A percentile compares a stretch with the other conserved stretches of the same genome.
Conservation (phyloP, 2,329 filamentous ascomycete species). For the Nectriaceae sp. region DNA sequence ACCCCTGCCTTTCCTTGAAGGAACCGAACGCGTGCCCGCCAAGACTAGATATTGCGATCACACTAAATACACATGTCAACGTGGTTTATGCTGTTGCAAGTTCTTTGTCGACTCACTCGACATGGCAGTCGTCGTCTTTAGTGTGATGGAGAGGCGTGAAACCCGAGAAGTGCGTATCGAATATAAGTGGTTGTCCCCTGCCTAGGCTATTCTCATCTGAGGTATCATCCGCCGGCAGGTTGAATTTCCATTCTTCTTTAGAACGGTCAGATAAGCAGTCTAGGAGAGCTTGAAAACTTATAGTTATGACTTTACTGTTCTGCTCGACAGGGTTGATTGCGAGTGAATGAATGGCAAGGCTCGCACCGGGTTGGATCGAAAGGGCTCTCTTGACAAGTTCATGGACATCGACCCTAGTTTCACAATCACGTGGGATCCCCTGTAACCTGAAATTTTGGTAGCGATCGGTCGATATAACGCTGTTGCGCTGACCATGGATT, state of each 20-base stretch:
- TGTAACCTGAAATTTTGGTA: not conserved
- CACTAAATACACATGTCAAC: slow-evolving; percentile 3
- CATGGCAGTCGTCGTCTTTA: slow-evolving; percentile 1
- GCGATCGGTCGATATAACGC: not conserved
- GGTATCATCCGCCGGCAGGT: not conserved
- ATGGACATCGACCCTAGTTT: not conserved
- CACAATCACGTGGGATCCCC: not conserved
- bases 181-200: not conserved
- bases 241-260: not conserved
- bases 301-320: not conserved
- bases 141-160: slow-evolving; percentile 11
- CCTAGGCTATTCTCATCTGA: not conserved
- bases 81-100: not conserved
- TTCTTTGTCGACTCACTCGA: slow-evolving; percentile 5
- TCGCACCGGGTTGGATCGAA: not conserved
- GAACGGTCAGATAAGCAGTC: not conserved
- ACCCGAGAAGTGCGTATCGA: slow-evolving; percentile 12
- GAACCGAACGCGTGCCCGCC: slow-evolving; percentile 11
- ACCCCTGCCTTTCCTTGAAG: slow-evolving; percentile 9
- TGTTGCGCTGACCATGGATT: not conserved
- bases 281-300: not conserved
- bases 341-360: not conserved
- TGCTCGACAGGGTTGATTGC: not conserved
- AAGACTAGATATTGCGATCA: slow-evolving; percentile 15
- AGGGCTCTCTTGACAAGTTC: not conserved